Percentiles rank a stretch among this genome's conserved stretches.
These are phyloP conservation scores for Erythrophleum ivorense DNA, from an alignment of 331 rosid species.

Conservation along the genomic window DNA sequence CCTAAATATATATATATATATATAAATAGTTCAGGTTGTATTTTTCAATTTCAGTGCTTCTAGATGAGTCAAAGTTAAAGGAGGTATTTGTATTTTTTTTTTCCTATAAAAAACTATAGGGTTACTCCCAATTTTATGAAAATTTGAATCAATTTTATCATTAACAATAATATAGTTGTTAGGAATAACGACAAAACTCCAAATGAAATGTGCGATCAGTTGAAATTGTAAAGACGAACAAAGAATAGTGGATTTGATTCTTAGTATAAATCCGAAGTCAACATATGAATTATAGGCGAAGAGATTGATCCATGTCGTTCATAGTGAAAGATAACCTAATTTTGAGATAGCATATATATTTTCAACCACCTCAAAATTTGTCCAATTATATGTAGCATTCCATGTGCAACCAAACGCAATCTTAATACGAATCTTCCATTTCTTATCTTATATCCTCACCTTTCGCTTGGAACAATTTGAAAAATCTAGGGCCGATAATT, in stretches of 20 bases:
- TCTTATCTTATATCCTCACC: too few relatives aligned
- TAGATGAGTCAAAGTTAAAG: too few relatives aligned
- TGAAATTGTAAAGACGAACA: slow-evolving; percentile 7
- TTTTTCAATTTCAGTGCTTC: too few relatives aligned
- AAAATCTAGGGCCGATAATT: too few relatives aligned
- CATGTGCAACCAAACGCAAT: slow-evolving; percentile 18
- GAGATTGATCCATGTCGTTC: not conserved
- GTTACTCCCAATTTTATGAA: too few relatives aligned
- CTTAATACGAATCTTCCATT: not conserved
- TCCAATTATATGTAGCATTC: not conserved
- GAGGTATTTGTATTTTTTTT: too few relatives aligned
- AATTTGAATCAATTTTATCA: too few relatives aligned
- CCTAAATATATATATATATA: too few relatives aligned
- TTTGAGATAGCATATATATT: not conserved
- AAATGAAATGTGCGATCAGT: not conserved
- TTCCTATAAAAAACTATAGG: too few relatives aligned
- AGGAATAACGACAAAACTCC: not conserved
- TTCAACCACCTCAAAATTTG: slow-evolving; percentile 14
- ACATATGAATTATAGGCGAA: not conserved
- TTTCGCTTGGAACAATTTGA: too few relatives aligned
- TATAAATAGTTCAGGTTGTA: too few relatives aligned
- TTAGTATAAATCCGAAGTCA: not conserved
- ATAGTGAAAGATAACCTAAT: slow-evolving; percentile 20
- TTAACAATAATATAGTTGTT: too few relatives aligned
- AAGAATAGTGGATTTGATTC: not conserved